A percentile compares a stretch with the other conserved stretches of the same genome.
Evolutionary conservation across 495 filamentous ascomycete genomes (phyloP).

Genomic region (Talaromyces proteolyticus): DNA sequence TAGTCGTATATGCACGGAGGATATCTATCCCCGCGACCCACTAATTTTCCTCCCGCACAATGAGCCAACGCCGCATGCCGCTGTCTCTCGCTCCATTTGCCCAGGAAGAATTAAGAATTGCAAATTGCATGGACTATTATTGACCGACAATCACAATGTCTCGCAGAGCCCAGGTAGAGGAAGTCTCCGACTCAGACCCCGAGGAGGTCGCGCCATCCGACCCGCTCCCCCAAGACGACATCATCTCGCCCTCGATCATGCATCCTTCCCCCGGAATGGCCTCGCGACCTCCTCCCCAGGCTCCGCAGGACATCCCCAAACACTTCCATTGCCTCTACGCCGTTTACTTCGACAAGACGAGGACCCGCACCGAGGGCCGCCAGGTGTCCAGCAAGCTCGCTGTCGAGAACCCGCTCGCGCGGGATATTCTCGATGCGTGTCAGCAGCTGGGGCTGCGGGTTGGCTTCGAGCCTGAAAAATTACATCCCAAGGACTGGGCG

Average conservation of each 20-base stretch:
- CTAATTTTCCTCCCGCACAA: neutral
- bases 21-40: neutral
- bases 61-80: no score
- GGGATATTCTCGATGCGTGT: conserved; percentile 83
- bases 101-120: no score
- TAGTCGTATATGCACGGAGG: neutral
- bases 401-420: conserved; percentile 78
- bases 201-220: conserved; percentile 69
- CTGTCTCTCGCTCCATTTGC: no score
- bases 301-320: conserved; percentile 55
- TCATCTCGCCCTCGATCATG: conserved; percentile 28
- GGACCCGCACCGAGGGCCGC: conserved; percentile 71
- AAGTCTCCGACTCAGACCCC: conserved; percentile 74
- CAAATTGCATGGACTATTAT: no score
- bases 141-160: conserved; percentile 69
- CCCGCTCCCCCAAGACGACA: conserved; percentile 39
- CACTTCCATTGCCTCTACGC: conserved; percentile 88
- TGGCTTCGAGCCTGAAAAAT: conserved; percentile 84
- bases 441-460: conserved; percentile 64
- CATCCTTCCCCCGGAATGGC: conserved; percentile 23
- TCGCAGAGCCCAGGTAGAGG: conserved; percentile 76
- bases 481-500: conserved; percentile 94
- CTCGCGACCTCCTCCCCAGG: conserved; percentile 27
- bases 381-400: conserved; percentile 66
- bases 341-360: conserved; percentile 80